Conservation (phyloP, 352 stramenopile genomes). For the Hyphochytrium catenoides region DNA sequence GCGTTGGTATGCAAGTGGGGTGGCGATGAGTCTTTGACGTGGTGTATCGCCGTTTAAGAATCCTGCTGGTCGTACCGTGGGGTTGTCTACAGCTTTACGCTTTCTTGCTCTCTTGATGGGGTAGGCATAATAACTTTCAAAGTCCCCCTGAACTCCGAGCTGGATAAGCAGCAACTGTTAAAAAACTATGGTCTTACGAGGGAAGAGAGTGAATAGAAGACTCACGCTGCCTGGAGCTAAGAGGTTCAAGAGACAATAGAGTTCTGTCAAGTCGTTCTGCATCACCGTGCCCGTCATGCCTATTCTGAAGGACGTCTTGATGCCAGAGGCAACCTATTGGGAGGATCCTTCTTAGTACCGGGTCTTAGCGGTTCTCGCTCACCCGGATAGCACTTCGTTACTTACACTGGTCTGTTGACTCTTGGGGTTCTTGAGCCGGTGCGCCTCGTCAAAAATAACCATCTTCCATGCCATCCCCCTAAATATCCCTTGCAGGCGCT, state of each 20-base stretch:
- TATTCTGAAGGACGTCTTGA: no score
- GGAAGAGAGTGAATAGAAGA: background rate
- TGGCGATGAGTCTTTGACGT: no score
- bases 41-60: no score
- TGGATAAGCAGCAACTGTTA: no score
- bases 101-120: slow-evolving; percentile 58
- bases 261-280: slow-evolving; percentile 25
- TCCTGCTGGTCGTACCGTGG: no score
- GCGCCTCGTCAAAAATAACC: slow-evolving; percentile 92
- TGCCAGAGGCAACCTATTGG: no score
- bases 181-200: slow-evolving; percentile 14
- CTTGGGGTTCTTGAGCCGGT: slow-evolving; percentile 81
- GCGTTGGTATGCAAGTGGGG: no score
- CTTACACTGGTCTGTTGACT: slow-evolving; percentile 4
- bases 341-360: no score
- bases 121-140: slow-evolving; percentile 41
- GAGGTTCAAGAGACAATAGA: slow-evolving; percentile 42
- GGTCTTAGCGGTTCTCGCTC: no score
- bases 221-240: slow-evolving; percentile 12
- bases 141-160: slow-evolving; percentile 30
- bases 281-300: slow-evolving; percentile 8
- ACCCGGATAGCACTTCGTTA: no score
- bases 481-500: slow-evolving; percentile 1
- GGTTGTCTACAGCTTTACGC: no score
- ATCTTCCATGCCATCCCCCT: slow-evolving; percentile 46